Base-by-base conservation (phyloP, 2,329 filamentous ascomycete species). In the Torrubiella hemipterigena region DNA sequence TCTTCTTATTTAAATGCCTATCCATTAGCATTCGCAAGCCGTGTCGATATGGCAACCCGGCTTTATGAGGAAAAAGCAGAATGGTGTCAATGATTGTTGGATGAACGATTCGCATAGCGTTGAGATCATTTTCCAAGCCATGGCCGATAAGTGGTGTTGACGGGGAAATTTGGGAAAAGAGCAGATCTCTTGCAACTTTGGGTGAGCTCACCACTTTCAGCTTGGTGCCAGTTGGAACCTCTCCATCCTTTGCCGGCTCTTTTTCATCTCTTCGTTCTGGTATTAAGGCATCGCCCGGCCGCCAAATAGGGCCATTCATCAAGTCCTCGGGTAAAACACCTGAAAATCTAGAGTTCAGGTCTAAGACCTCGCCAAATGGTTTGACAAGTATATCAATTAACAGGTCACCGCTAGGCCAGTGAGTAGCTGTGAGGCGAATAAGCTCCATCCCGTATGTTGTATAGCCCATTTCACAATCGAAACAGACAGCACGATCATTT, bases 401-500 rank as follows among this genome's bases (percentile, higher is more conserved):
- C 31, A 70, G 67, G 31, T 77, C 69, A 14, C 83, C 81, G 7
- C 67, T 62, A 0, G 89, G 89, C 87, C 91, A 98, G 8, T 79
- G 75, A 4, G 89, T 79, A 5, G 83, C 87, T 0, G 91, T 96
- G 4, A 98, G 56, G 7, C 91, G 83, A 34, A 96, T 78, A 13
- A 98, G 68, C 52, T 98, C 91, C 41, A 96, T 61, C 0, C 93
- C 91, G 30, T 80, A 56, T 1, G 83, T 82, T 0, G 93, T 98
- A 49, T 93, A 96, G 5, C 83, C 84, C 91, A 98, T 98, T 51
- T 98, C 91, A 47, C 91, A 96, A 52, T 98, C 91, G 46, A 98
- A 89, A 40, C 77, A 81, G 9, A 96, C 75, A 3, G 81, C 83
- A 21, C 71, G 70, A 31, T 68, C 59, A 2, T 54, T 45, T 0